A percentile compares a stretch with the other conserved stretches of the same genome.
phyloP scores from a whole-genome alignment of 345 rosid species.

The Turritis glabra region DNA sequence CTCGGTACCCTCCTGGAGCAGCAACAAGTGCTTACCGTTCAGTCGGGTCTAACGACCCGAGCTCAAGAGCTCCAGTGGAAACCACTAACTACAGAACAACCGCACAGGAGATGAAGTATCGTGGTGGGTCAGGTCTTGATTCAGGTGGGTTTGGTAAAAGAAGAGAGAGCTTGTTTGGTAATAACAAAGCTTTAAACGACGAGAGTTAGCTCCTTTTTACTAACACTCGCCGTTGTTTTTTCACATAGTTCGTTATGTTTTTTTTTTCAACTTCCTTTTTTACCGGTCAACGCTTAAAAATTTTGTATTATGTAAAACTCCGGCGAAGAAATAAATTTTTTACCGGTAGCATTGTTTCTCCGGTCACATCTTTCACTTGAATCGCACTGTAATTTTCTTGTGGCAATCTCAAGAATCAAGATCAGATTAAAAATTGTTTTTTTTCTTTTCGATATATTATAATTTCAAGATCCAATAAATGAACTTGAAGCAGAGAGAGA shows the following conservation, averaged over 20 bases:
- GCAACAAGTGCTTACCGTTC: conserved; percentile 66
- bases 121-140: conserved; percentile 61
- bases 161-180: conserved; percentile 58
- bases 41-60: conserved; percentile 46
- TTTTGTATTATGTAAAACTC: conserved; percentile 23
- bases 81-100: conserved; percentile 59
- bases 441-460: background rate
- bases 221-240: background rate
- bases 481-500: background rate
- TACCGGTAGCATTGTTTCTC: conserved; percentile 22
- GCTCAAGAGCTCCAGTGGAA: conserved; percentile 55
- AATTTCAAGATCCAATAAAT: conserved; percentile 22
- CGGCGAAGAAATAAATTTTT: background rate
- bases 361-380: background rate
- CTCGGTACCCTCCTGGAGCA: conserved; percentile 61
- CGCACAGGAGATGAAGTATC: conserved; percentile 56
- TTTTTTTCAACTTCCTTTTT: too few relatives aligned
- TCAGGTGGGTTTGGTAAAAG: conserved; percentile 59
- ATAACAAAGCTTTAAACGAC: conserved; percentile 64
- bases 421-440: background rate
- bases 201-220: conserved; percentile 38
- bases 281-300: conserved; percentile 13
- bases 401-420: background rate
- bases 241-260: conserved; percentile 6
- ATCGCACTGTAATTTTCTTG: background rate